Evolutionary conservation across 768 basidiomycete genomes (phyloP), one percentile per base, ranked within the genome.

Genomic region (Arthromyces matolae): DNA sequence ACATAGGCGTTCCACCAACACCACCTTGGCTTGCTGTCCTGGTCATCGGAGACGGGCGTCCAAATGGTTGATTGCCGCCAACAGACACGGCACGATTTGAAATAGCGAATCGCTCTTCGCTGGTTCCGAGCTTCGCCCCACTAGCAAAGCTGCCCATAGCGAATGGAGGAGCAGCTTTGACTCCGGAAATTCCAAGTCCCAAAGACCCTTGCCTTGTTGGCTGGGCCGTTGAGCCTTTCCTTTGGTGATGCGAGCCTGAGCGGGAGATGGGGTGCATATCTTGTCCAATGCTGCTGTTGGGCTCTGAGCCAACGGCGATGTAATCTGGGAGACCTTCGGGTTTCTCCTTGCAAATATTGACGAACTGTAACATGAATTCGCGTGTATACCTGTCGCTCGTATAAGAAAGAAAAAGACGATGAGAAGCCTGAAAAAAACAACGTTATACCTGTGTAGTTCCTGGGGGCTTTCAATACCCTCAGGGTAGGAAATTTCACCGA

Each of bases 311-410:
- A 58, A 98, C 86, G 8, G 86, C 85, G 55, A 93, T 92, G 45
- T 97, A 78, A 51, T 91, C 81, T 32, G 93, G 92, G 22, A 97
- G 83, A 46, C 79, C 76, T 45, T 90, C 92, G 3, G 96, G 95
- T 67, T 93, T 94, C 71, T 97, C 95, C 66, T 83, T 89, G 77
- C 96, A 99, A 51, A 95, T 70, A 19, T 71, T 69, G 89, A 96
- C 93, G 72, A 99, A 99, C 64, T 99, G 95, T 50, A 99, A 69
- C 20, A 99, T 78, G 82, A 99, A 99, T 16, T 94, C 92, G 28
- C 94, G 92, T n/a, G n/a, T n/a, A n/a, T n/a, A n/a, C n/a, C n/a
- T n/a, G n/a, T n/a, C n/a, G n/a, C 65, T 97, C 93, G 64, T 99
- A 99, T 60, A 95, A 92, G 33, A 52, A 19, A 28, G 4, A 2